These are phyloP conservation scores for Cercospora sp. DNA, from an alignment of 2,329 filamentous ascomycete genomes.

Conservation along the genomic window DNA sequence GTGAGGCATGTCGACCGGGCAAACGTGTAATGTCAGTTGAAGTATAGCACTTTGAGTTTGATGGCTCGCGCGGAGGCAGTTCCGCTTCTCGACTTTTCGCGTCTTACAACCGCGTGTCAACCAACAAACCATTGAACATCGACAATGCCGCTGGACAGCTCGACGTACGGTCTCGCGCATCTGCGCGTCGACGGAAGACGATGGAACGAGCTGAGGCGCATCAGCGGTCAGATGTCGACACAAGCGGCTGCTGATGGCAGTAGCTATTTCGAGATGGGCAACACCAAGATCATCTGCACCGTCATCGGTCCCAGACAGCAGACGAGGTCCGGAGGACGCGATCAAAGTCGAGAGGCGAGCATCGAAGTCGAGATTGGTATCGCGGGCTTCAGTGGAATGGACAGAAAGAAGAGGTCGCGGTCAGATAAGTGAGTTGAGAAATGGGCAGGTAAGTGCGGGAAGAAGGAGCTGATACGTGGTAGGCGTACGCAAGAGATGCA, in stretches of 20 bases:
- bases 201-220: conserved; percentile 93
- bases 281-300: conserved; percentile 94
- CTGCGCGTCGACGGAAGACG: conserved; percentile 69
- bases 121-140: not conserved
- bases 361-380: conserved; percentile 81
- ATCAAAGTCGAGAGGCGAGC: conserved; percentile 58
- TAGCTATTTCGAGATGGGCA: conserved; percentile 93
- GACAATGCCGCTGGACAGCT: conserved; percentile 89
- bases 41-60: not conserved
- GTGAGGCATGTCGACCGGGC: not conserved
- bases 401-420: conserved; percentile 73
- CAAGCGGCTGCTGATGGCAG: conserved; percentile 92
- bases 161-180: conserved; percentile 83
- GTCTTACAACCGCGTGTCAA: not conserved
- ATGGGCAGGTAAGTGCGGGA: conserved; percentile 12
- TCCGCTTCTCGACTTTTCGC: conserved; percentile 3
- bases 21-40: not conserved
- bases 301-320: conserved; percentile 82
- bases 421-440: conserved; percentile 69
- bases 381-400: conserved; percentile 84
- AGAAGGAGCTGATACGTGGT: conserved; percentile 19
- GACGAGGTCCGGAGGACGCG: conserved; percentile 48
- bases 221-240: conserved; percentile 86
- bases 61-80: not conserved
- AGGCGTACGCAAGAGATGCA: conserved; percentile 81